phyloP scores from a whole-genome alignment of 2,329 filamentous ascomycete species.

The Penicillium sp. region DNA sequence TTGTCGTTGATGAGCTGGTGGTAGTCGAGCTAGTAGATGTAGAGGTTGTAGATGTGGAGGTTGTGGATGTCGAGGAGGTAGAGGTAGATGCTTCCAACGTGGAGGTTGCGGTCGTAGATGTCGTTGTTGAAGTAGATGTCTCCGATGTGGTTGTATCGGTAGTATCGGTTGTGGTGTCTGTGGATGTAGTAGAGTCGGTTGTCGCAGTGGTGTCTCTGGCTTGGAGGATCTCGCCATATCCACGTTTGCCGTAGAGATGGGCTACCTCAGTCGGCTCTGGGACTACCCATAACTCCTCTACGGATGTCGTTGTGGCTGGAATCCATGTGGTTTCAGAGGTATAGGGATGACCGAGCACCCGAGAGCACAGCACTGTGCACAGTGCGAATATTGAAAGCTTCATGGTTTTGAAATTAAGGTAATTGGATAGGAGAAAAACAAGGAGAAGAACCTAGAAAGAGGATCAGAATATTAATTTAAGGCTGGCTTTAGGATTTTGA shows the following conservation, averaged over 20 bases:
- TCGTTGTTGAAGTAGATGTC: constrained; percentile 5
- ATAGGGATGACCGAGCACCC: constrained; percentile 4
- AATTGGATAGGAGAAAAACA: neutral
- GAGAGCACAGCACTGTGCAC: neutral
- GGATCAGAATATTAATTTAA: neutral
- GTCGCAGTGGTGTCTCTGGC: neutral
- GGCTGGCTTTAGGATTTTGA: neutral
- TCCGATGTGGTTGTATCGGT: neutral
- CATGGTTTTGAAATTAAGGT: neutral
- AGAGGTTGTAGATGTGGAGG: neutral
- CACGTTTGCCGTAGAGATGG: neutral
- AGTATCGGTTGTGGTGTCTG: neutral
- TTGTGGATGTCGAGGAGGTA: neutral
- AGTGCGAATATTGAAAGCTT: neutral
- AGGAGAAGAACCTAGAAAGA: neutral
- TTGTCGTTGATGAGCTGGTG: constrained; percentile 1
- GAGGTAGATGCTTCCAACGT: neutral
- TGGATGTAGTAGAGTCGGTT: neutral
- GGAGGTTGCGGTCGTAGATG: neutral
- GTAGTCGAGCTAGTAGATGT: neutral
- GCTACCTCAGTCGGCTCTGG: neutral
- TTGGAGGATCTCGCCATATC: neutral
- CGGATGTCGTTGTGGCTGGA: neutral
- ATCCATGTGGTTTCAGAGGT: neutral
- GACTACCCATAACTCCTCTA: no score